phyloP scores from a whole-genome alignment of 1,139 yeast species.

The Suhomyces kunorum region DNA sequence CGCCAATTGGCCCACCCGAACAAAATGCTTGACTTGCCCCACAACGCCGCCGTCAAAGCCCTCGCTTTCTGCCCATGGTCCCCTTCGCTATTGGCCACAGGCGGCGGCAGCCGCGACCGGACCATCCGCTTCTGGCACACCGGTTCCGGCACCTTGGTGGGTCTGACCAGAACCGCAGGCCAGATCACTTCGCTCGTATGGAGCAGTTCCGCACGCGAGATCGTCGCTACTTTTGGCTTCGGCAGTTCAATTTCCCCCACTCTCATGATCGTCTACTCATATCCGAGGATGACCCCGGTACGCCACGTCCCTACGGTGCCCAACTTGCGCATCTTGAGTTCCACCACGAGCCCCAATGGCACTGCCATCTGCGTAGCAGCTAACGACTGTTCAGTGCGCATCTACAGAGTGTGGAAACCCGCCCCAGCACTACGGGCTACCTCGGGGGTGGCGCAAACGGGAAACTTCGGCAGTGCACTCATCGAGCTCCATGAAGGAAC shows the following conservation, averaged over 20 bases:
- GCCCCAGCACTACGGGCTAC: constrained; percentile 30
- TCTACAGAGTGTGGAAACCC: constrained; percentile 66
- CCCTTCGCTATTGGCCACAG: constrained; percentile 41
- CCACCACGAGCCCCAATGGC: constrained; percentile 65
- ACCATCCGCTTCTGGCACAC: constrained; percentile 82
- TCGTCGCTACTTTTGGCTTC: constrained; percentile 81
- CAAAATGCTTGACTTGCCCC: constrained; percentile 47
- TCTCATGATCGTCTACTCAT: constrained; percentile 58
- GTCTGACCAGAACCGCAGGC: constrained; percentile 56
- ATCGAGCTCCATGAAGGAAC: constrained; percentile 63
- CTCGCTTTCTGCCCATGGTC: constrained; percentile 51
- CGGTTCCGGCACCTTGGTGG: constrained; percentile 65
- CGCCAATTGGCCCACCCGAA: constrained; percentile 39
- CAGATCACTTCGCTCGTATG: constrained; percentile 82
- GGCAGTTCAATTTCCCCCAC: constrained; percentile 40
- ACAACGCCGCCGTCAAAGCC: constrained; percentile 47
- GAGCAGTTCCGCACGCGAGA: constrained; percentile 63
- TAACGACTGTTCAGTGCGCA: constrained; percentile 73
- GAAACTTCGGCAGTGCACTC: constrained; percentile 55
- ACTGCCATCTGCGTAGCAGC: constrained; percentile 68
- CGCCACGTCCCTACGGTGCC: constrained; percentile 53
- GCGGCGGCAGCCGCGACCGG: constrained; percentile 47
- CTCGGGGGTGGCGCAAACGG: constrained; percentile 33
- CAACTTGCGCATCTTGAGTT: constrained; percentile 61
- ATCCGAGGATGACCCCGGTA: constrained; percentile 59